These are phyloP conservation scores for Starmerella stigmatis DNA, from an alignment of 805 yeast species.

Conservation along the genomic window DNA sequence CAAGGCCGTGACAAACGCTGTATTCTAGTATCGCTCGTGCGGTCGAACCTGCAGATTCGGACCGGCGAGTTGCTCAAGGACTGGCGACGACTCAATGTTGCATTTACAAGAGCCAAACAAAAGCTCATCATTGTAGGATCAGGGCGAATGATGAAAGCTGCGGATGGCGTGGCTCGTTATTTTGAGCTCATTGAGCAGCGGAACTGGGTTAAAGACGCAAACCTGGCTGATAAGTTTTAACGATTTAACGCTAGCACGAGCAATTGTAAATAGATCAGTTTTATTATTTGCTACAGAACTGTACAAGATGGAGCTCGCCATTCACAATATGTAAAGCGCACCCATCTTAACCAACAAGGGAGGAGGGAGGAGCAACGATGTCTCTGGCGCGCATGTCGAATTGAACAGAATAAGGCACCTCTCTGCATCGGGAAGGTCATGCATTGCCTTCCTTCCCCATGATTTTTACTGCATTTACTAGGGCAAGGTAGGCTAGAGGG, in stretches of 20 bases:
- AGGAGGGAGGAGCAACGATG: no score
- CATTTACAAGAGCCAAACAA: constrained; percentile 79
- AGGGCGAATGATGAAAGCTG: constrained; percentile 32
- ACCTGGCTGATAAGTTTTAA: no score
- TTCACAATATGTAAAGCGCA: no score
- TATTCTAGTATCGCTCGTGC: constrained; percentile 76
- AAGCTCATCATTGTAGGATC: constrained; percentile 83
- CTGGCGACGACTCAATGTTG: constrained; percentile 88
- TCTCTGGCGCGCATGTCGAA: no score
- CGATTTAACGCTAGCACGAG: no score
- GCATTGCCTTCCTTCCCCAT: background rate
- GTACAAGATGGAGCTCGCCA: no score
- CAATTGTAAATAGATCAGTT: no score
- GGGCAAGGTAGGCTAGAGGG: no score
- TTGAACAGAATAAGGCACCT: no score
- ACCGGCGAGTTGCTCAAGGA: constrained; percentile 76
- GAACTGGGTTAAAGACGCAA: constrained; percentile 14
- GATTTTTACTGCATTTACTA: background rate
- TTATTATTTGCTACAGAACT: no score
- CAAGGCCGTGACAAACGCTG: constrained; percentile 96
- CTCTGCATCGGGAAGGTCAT: no score
- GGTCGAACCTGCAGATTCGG: constrained; percentile 55
- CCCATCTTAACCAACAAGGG: no score
- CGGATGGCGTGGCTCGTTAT: constrained; percentile 19
- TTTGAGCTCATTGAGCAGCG: constrained; percentile 16